A percentile compares a stretch with the other conserved stretches of the same genome.
Conservation (phyloP, 495 filamentous ascomycete genomes). For the Penicillium turbatum region DNA sequence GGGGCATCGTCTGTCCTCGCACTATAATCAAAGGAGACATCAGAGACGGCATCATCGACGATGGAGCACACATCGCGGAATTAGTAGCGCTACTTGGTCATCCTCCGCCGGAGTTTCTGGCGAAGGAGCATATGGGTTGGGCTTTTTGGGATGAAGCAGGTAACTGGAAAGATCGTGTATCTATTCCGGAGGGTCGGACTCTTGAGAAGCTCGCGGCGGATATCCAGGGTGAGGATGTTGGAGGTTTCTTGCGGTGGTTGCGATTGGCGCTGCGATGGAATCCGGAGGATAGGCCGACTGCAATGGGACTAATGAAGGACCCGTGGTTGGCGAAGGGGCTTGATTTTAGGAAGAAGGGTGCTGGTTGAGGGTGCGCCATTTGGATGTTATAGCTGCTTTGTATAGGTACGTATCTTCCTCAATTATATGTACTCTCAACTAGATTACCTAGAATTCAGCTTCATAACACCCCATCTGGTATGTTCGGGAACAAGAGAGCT, state of each 20-base stretch:
- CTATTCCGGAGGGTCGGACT: background rate
- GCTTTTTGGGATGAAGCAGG: background rate
- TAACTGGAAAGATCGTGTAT: background rate
- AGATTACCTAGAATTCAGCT: too few species aligned
- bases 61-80: conserved; percentile 8
- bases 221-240: background rate
- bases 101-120: background rate
- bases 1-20: background rate
- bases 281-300: background rate
- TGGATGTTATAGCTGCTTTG: too few species aligned
- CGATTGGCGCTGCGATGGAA: background rate
- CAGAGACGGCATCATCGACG: background rate
- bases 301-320: background rate
- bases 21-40: background rate
- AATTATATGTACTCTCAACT: too few species aligned
- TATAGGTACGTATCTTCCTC: too few species aligned
- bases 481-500: too few species aligned
- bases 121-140: background rate
- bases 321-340: background rate
- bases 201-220: background rate
- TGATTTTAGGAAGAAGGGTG: background rate
- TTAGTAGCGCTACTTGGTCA: conserved; percentile 6
- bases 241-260: background rate
- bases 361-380: background rate
- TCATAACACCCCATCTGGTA: too few species aligned